Conservation (phyloP, 2,329 filamentous ascomycete genomes). For the Fusarium solani-melongenae region DNA sequence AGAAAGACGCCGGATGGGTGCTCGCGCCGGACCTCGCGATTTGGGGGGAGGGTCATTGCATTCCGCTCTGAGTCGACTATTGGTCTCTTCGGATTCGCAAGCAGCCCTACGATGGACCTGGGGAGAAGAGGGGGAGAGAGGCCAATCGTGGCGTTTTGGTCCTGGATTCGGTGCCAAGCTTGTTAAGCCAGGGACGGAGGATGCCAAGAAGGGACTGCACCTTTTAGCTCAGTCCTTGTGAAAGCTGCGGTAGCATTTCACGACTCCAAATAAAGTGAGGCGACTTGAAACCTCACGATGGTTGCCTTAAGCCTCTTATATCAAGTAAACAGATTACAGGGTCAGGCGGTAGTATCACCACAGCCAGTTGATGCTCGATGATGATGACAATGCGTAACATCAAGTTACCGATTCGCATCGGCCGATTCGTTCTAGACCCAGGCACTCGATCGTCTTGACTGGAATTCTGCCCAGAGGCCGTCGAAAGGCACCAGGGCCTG, state of each 20-base stretch:
- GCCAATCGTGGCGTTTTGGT: neutral
- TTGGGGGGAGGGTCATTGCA: neutral
- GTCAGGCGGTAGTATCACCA: neutral
- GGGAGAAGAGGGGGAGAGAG: neutral
- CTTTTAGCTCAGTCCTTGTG: neutral
- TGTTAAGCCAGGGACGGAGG: neutral
- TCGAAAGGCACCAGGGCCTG: neutral
- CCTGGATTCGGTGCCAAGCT: neutral
- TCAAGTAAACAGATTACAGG: neutral
- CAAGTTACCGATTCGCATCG: neutral
- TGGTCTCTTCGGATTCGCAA: neutral
- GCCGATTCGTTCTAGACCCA: neutral
- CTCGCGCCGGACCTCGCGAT: slow-evolving; percentile 3
- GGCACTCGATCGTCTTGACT: neutral
- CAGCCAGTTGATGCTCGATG: neutral
- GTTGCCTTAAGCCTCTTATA: neutral
- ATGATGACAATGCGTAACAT: neutral
- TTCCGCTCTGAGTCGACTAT: neutral
- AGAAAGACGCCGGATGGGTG: neutral
- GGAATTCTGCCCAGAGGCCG: neutral
- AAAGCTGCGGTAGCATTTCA: neutral
- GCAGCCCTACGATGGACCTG: neutral
- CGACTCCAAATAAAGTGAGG: neutral
- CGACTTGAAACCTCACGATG: neutral
- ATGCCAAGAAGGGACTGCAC: neutral